Conservation (phyloP, 306 rosid genomes). For the Styphnolobium japonicum region DNA sequence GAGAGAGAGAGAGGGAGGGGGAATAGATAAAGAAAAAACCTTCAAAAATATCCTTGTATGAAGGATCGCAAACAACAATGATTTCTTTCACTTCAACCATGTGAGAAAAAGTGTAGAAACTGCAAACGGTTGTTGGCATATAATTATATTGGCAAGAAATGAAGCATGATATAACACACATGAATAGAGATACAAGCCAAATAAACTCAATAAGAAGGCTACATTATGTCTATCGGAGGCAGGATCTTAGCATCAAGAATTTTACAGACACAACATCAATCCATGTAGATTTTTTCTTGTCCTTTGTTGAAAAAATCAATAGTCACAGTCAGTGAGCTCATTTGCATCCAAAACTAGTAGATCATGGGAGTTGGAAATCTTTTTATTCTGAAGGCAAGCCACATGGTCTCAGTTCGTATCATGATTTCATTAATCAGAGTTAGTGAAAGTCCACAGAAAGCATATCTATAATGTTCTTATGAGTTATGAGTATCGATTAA, state of each 20-base stretch:
- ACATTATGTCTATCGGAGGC: not conserved
- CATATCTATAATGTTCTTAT: no score
- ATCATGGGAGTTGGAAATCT: not conserved
- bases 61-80: constrained; percentile 92
- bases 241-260: not conserved
- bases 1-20: no score
- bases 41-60: constrained; percentile 76
- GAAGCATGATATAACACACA: not conserved
- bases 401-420: no score
- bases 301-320: not conserved
- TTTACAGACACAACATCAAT: not conserved
- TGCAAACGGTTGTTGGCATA: constrained; percentile 42
- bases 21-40: constrained; percentile 51
- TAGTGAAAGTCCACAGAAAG: no score
- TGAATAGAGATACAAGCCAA: not conserved
- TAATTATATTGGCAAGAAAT: constrained; percentile 8
- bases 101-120: constrained; percentile 73
- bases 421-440: no score
- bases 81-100: constrained; percentile 83
- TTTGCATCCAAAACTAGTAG: not conserved
- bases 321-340: not conserved
- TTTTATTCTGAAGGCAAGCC: no score
- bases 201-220: not conserved
- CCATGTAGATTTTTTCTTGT: not conserved
- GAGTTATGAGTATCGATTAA: no score